phyloP scores from a whole-genome alignment of 225 moss, liverwort and hornwort genomes.

The Pseudoscleropodium purum region DNA sequence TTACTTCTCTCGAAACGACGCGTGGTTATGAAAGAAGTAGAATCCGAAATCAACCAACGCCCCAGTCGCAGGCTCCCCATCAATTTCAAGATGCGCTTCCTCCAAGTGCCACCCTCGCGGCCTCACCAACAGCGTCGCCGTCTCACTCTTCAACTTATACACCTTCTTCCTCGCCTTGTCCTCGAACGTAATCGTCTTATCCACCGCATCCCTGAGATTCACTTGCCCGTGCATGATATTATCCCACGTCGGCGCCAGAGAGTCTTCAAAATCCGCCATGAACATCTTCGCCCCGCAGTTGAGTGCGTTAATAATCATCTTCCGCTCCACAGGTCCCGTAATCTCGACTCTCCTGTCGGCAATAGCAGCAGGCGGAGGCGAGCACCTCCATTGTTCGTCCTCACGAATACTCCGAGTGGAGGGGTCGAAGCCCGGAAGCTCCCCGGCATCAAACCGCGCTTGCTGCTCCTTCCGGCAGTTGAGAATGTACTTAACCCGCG shows the following conservation, averaged over 20 bases:
- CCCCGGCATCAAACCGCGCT: constrained; percentile 57
- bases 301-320: constrained; percentile 84
- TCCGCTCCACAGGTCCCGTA: constrained; percentile 74
- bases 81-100: constrained; percentile 72
- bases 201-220: constrained; percentile 50
- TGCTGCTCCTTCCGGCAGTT: constrained; percentile 67
- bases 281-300: constrained; percentile 83
- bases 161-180: constrained; percentile 52
- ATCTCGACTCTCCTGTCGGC: constrained; percentile 75
- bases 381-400: constrained; percentile 43
- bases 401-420: constrained; percentile 52
- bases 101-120: constrained; percentile 75
- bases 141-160: constrained; percentile 55
- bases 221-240: constrained; percentile 56
- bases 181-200: constrained; percentile 42
- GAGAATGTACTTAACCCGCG: constrained; percentile 57
- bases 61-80: constrained; percentile 65
- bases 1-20: constrained; percentile 44
- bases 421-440: constrained; percentile 64
- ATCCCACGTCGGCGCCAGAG: constrained; percentile 74
- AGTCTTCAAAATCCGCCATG: constrained; percentile 85
- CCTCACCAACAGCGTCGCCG: constrained; percentile 57
- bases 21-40: constrained; percentile 72
- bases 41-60: constrained; percentile 70
- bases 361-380: constrained; percentile 42